phyloP scores from a whole-genome alignment of 2,329 filamentous ascomycete genomes.

The Alternaria metachromatica region DNA sequence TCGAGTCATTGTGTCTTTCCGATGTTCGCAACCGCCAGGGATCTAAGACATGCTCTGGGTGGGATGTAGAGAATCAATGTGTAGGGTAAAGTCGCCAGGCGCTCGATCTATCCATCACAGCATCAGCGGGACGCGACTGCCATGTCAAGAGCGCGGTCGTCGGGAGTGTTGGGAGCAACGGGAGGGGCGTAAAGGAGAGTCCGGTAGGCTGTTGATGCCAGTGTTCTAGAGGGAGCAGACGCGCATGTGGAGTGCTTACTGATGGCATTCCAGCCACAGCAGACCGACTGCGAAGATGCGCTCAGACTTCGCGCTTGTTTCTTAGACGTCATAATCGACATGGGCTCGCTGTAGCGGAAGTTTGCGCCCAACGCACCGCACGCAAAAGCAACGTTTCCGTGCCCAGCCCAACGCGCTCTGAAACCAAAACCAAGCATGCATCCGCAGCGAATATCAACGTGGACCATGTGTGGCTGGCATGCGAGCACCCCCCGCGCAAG shows the following conservation, averaged over 20 bases:
- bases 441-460: not conserved
- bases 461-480: not conserved
- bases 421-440: not conserved
- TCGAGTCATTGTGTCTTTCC: slow-evolving; percentile 28
- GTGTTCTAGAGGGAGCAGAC: not conserved
- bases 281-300: slow-evolving; percentile 5
- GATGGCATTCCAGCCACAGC: slow-evolving; percentile 18
- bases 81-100: not conserved
- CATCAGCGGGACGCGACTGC: slow-evolving; percentile 3
- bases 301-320: slow-evolving; percentile 11
- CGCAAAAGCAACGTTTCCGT: not conserved
- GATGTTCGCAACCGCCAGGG: not conserved
- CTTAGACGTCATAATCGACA: slow-evolving; percentile 9
- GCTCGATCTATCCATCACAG: not conserved
- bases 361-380: not conserved
- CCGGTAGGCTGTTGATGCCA: not conserved
- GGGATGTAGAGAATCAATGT: not conserved
- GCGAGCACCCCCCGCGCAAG: not conserved
- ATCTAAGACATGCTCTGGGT: slow-evolving; percentile 14
- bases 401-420: not conserved
- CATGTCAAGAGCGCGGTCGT: slow-evolving; percentile 4
- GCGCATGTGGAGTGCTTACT: slow-evolving; percentile 20
- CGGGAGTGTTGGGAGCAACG: not conserved
- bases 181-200: slow-evolving; percentile 3
- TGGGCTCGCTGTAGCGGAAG: not conserved